phyloP scores from a whole-genome alignment of 257 asterid genomes.

The Solanum appendiculatum region DNA sequence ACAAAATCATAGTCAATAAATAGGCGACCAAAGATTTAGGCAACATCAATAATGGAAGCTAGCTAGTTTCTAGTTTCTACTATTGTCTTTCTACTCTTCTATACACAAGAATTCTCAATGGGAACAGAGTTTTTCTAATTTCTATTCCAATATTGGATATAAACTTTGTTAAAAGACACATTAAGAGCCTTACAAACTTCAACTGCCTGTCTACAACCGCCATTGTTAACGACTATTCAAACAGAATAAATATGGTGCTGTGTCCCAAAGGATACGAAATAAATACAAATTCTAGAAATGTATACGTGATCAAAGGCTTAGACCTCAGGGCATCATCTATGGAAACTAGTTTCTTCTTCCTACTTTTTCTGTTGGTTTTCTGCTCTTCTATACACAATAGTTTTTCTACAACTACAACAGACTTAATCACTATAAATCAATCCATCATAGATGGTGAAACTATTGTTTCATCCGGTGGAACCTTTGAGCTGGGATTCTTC shows the following conservation, averaged over 20 bases:
- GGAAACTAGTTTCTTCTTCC: background rate
- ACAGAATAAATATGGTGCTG: background rate
- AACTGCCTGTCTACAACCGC: background rate
- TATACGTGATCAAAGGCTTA: background rate
- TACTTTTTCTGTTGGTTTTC: background rate
- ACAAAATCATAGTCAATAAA: background rate
- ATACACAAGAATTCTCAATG: too few relatives aligned
- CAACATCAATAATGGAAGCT: background rate
- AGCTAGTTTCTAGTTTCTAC: background rate
- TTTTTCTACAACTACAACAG: background rate
- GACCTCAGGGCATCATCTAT: background rate
- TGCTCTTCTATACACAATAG: background rate
- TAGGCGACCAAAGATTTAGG: background rate
- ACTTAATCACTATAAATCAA: slow-evolving; percentile 1
- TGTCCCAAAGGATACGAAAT: background rate
- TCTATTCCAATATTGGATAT: background rate
- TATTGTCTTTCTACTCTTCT: background rate
- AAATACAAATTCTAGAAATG: background rate
- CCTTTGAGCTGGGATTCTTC: background rate
- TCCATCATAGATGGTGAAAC: slow-evolving; percentile 19
- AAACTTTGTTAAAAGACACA: background rate
- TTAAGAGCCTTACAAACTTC: background rate
- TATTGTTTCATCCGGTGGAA: slow-evolving; percentile 10
- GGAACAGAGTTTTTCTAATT: background rate
- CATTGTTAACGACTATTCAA: background rate